These are phyloP conservation scores for Flaveria bidentis DNA, from an alignment of 129 eudicot genomes.

Conservation along the genomic window DNA sequence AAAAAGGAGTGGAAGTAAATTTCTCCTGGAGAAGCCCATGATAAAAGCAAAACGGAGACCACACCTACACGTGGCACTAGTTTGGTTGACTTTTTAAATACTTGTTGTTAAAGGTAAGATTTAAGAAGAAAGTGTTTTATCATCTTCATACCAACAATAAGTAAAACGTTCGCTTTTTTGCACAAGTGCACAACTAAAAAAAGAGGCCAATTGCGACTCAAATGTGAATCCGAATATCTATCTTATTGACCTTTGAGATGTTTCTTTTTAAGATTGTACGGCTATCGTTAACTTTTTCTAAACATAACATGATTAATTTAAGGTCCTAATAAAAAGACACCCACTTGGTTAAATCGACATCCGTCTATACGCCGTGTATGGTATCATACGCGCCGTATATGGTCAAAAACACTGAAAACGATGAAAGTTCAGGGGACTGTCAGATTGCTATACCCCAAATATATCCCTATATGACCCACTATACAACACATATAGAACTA, in stretches of 20 bases:
- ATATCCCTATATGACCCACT: too few relatives aligned
- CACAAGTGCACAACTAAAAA: constrained; percentile 20
- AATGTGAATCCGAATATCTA: constrained; percentile 32
- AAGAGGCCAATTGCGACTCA: constrained; percentile 28
- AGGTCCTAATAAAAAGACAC: too few relatives aligned
- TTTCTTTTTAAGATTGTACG: not conserved
- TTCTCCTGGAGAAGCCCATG: constrained; percentile 46
- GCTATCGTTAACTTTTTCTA: too few relatives aligned
- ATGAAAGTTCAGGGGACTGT: too few relatives aligned
- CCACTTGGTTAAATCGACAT: too few relatives aligned
- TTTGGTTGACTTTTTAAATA: constrained; percentile 15
- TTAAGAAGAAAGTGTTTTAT: not conserved
- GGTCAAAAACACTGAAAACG: too few relatives aligned
- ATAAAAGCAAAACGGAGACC: constrained; percentile 44
- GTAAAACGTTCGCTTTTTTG: constrained; percentile 33
- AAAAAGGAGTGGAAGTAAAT: constrained; percentile 47
- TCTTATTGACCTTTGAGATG: constrained; percentile 19
- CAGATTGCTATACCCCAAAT: too few relatives aligned
- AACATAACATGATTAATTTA: not conserved
- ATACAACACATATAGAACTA: too few relatives aligned
- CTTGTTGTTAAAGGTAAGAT: not conserved
- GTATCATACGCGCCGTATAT: too few relatives aligned
- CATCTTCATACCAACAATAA: constrained; percentile 22
- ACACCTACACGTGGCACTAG: constrained; percentile 39
- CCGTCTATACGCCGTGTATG: too few relatives aligned